phyloP scores from a whole-genome alignment of 139 green algal genomes.

The Asterochloris sp. region DNA sequence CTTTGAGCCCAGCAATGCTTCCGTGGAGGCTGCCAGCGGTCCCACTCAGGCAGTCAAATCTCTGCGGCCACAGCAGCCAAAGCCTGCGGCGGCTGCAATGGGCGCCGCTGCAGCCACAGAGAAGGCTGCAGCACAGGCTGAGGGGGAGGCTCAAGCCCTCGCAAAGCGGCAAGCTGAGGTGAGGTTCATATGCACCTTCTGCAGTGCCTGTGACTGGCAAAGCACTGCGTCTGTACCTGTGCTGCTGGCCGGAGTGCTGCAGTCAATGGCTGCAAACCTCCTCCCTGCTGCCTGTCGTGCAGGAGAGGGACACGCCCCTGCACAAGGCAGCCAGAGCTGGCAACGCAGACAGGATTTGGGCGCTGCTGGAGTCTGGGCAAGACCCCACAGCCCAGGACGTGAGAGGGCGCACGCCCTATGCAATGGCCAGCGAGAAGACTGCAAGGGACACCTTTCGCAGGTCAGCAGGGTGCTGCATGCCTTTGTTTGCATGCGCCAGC shows the following conservation, averaged over 20 bases:
- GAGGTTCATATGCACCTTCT: too few relatives aligned
- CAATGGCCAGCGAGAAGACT: slow-evolving; percentile 53
- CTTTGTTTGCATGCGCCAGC: too few relatives aligned
- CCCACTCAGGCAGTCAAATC: not conserved
- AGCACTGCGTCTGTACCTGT: too few relatives aligned
- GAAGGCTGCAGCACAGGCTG: not conserved
- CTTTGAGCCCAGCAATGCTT: slow-evolving; percentile 27
- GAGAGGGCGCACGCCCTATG: slow-evolving; percentile 59
- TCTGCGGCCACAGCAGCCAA: not conserved
- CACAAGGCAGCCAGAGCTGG: slow-evolving; percentile 41
- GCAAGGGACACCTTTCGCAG: slow-evolving; percentile 69
- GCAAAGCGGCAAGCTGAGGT: too few relatives aligned
- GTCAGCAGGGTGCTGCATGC: slow-evolving; percentile 7
- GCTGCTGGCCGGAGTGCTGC: too few relatives aligned
- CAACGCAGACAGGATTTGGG: slow-evolving; percentile 44
- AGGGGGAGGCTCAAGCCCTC: too few relatives aligned
- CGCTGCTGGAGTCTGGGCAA: slow-evolving; percentile 44
- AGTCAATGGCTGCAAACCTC: too few relatives aligned
- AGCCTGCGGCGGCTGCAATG: not conserved
- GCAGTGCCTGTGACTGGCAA: too few relatives aligned
- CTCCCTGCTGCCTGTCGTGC: too few relatives aligned
- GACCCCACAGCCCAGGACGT: slow-evolving; percentile 41
- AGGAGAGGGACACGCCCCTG: slow-evolving; percentile 22
- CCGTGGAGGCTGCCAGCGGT: slow-evolving; percentile 4
- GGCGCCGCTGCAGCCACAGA: not conserved